phyloP scores from a whole-genome alignment of 768 basidiomycete genomes.

The Hysterangium stoloniferum region DNA sequence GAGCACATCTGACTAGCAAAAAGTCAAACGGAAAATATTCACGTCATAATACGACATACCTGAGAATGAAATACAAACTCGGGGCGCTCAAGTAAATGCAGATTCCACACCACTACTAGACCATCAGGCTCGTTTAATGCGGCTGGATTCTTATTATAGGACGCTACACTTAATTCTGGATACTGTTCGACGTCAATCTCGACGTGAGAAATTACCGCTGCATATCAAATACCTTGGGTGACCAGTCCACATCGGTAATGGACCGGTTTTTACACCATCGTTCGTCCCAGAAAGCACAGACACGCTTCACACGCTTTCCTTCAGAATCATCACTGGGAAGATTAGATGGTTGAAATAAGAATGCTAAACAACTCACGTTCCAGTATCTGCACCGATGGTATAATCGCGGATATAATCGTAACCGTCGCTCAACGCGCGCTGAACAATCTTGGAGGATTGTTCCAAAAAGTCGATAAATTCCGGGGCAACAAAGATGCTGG shows the following conservation, averaged over 20 bases:
- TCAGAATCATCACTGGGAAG: slow-evolving; percentile 74
- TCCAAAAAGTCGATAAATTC: slow-evolving; percentile 94
- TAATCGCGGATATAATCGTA: slow-evolving; percentile 99
- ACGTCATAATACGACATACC: slow-evolving; percentile 50
- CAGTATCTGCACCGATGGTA: slow-evolving; percentile 79
- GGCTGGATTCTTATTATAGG: slow-evolving; percentile 96
- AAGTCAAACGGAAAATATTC: too few species aligned
- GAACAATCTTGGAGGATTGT: slow-evolving; percentile 89
- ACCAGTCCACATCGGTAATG: slow-evolving; percentile 97
- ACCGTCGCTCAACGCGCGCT: slow-evolving; percentile 87
- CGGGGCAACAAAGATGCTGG: slow-evolving; percentile 74
- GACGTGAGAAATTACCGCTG: background rate
- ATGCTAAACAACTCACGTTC: slow-evolving; percentile 47
- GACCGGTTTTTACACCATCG: slow-evolving; percentile 87
- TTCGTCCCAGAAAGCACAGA: slow-evolving; percentile 93
- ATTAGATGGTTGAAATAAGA: slow-evolving; percentile 1
- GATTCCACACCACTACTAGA: slow-evolving; percentile 95
- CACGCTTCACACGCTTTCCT: slow-evolving; percentile 80
- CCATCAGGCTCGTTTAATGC: slow-evolving; percentile 95
- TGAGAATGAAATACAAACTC: slow-evolving; percentile 99
- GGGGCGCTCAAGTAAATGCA: slow-evolving; percentile 89
- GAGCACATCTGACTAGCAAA: slow-evolving; percentile 84
- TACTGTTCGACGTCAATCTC: slow-evolving; percentile 44
- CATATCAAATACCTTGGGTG: slow-evolving; percentile 57
- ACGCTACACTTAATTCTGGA: slow-evolving; percentile 89